Percentiles rank a stretch among this genome's conserved stretches.
These are phyloP conservation scores for Glycine soja DNA, from an alignment of 306 rosid genomes.

Conservation along the genomic window DNA sequence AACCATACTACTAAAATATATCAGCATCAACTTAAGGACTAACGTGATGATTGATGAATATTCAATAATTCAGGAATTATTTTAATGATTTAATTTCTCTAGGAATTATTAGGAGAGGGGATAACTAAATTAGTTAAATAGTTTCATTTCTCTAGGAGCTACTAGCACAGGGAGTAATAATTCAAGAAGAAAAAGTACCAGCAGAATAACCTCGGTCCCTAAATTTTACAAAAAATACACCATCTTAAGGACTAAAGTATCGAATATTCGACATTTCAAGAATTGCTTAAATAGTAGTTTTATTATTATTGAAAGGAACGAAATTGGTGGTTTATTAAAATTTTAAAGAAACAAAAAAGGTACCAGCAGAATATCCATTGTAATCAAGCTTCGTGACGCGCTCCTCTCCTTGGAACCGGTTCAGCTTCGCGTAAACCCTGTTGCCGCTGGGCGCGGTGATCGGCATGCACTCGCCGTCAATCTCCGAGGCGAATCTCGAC, in stretches of 20 bases:
- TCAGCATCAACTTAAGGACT: neutral
- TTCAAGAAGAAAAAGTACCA: neutral
- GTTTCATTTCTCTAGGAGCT: neutral
- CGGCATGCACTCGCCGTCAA: conserved; percentile 85
- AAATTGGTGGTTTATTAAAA: neutral
- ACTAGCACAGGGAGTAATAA: neutral
- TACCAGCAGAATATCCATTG: conserved; percentile 63
- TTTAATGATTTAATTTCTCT: neutral
- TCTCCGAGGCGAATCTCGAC: conserved; percentile 78
- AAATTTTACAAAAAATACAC: no score
- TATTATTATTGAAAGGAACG: neutral
- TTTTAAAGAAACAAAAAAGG: neutral
- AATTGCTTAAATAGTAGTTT: no score
- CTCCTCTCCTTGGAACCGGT: conserved; percentile 58
- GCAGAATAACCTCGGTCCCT: no score
- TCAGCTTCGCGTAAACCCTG: conserved; percentile 83
- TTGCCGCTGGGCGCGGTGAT: conserved; percentile 84
- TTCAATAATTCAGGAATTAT: neutral
- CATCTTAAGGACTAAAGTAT: no score
- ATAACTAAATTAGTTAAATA: no score
- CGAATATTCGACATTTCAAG: no score
- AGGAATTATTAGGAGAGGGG: neutral
- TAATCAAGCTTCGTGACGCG: conserved; percentile 52
- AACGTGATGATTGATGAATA: neutral
- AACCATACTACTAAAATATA: neutral